Percentiles rank a stretch among this genome's conserved stretches.
These are phyloP conservation scores for Dryadomyces sulphureus DNA, from an alignment of 2,329 filamentous ascomycete species.

Conservation along the genomic window DNA sequence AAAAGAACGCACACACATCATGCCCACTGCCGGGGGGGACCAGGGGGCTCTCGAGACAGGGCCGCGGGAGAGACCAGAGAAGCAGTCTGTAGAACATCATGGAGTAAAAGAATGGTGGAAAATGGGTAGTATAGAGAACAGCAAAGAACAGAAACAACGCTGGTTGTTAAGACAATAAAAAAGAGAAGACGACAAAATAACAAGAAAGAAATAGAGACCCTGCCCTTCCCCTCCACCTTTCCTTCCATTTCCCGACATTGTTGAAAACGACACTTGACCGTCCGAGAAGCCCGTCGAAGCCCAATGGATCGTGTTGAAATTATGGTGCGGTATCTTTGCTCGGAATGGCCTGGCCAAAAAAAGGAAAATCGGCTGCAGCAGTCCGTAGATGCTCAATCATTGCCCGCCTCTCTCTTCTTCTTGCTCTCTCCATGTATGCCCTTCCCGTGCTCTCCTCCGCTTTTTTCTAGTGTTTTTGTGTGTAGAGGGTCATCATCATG, in stretches of 20 bases:
- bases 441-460: background rate
- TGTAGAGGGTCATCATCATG: slow-evolving; percentile 4
- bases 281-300: no score
- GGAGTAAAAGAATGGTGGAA: background rate
- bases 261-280: no score
- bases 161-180: background rate
- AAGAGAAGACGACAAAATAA: background rate
- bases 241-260: background rate
- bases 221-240: background rate
- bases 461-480: background rate
- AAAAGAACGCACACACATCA: background rate
- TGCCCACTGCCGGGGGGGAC: background rate
- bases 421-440: background rate
- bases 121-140: background rate
- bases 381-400: background rate
- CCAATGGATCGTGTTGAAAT: no score
- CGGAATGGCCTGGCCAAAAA: no score
- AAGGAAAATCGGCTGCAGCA: background rate
- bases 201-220: background rate
- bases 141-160: background rate
- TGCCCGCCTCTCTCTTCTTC: background rate
- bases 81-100: background rate
- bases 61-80: background rate
- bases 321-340: no score
- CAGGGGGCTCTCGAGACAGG: no score